These are phyloP conservation scores for Aspergillus piperis DNA, from an alignment of 2,329 filamentous ascomycete genomes.

Conservation along the genomic window DNA sequence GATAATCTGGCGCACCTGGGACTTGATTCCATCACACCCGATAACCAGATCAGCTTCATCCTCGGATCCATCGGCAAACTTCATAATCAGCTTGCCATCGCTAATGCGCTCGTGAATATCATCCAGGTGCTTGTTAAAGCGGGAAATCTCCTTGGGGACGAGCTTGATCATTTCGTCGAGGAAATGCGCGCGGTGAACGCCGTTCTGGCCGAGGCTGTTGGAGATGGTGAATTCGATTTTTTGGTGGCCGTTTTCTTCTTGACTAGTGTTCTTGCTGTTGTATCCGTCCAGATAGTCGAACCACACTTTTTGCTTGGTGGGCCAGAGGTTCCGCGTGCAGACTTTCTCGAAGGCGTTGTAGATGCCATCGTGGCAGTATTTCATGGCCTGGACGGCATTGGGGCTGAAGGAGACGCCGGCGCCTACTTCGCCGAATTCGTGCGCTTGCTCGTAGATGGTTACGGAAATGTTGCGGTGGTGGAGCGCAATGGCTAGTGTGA, in stretches of 20 bases:
- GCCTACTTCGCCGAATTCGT: constrained; percentile 41
- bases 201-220: constrained; percentile 26
- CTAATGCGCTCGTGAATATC: constrained; percentile 13
- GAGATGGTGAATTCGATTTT: constrained; percentile 27
- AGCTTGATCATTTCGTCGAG: constrained; percentile 39
- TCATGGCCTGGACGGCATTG: constrained; percentile 35
- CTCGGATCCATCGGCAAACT: constrained; percentile 47
- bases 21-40: constrained; percentile 54
- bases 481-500: constrained; percentile 40
- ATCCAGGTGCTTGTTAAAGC: constrained; percentile 31
- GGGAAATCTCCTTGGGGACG: constrained; percentile 28
- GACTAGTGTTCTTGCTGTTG: constrained; percentile 1
- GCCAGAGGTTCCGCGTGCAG: constrained; percentile 37
- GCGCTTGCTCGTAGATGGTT: constrained; percentile 41
- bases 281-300: constrained; percentile 28
- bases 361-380: constrained; percentile 28
- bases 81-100: constrained; percentile 36
- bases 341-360: constrained; percentile 35
- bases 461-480: constrained; percentile 35
- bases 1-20: constrained; percentile 48
- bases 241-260: constrained; percentile 12
- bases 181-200: constrained; percentile 35
- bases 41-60: constrained; percentile 48
- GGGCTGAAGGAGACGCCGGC: constrained; percentile 42
- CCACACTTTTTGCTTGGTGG: constrained; percentile 31